These are phyloP conservation scores for Leccinum pellstonianum DNA, from an alignment of 768 basidiomycete species.

Conservation along the genomic window DNA sequence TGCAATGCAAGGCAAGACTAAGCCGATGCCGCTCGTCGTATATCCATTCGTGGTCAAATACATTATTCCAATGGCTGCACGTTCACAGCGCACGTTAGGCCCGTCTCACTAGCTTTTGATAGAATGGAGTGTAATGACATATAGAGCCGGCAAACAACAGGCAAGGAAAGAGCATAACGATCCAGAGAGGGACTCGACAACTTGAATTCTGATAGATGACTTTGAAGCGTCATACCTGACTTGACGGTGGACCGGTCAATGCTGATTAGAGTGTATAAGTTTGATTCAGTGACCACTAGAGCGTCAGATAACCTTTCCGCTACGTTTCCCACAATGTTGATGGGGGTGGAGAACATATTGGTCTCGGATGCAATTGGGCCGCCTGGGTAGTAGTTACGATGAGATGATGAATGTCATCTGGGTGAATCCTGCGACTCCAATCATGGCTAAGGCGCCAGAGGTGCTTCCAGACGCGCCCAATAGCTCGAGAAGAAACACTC, in stretches of 20 bases:
- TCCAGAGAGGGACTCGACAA: background rate
- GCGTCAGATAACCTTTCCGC: background rate
- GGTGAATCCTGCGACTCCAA: background rate
- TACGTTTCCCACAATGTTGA: background rate
- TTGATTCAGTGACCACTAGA: background rate
- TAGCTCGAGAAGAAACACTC: too few species aligned
- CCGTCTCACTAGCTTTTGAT: background rate
- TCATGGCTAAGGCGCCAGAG: background rate
- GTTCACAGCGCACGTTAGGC: background rate
- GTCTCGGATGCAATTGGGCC: background rate
- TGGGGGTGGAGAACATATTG: background rate
- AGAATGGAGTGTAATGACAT: background rate
- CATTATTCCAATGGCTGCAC: background rate
- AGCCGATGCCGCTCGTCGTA: background rate
- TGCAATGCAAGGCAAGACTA: background rate
- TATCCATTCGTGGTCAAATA: background rate
- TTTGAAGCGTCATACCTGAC: background rate
- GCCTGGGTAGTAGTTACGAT: background rate
- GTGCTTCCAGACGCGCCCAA: too few species aligned
- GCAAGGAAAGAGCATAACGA: background rate
- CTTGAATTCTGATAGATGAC: background rate
- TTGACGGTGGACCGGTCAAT: background rate
- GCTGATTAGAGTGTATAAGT: too few species aligned
- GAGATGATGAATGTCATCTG: background rate
- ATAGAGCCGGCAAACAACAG: background rate